Evolutionary conservation across 495 filamentous ascomycete species (phyloP), one percentile per base, ranked within the genome.

Genomic region (Neurospora sublineolata): DNA sequence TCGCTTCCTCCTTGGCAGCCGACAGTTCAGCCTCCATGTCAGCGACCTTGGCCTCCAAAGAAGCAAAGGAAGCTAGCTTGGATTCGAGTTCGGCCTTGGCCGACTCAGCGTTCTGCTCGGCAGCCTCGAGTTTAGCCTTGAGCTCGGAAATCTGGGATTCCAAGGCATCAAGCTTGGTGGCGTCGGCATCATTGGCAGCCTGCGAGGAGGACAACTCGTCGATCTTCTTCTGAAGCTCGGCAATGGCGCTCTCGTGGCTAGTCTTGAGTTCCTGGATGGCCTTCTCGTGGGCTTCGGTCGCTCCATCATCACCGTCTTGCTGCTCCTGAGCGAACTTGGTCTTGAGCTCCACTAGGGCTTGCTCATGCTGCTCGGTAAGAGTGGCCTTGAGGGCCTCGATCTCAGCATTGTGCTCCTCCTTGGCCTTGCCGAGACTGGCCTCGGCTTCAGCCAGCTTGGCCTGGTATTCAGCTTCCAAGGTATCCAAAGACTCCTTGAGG

Each of bases 221-320:
- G 9, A 85, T 73, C 75, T 82, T 80, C 74, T 79, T 80, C 74
- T 87, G 81, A 33, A 86, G 71, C 7, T 81, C 80, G n/a, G 77
- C 76, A 37, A 82, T 42, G 2, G 73, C 70, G 42, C 70, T 69
- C 69, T 84, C 83, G 68, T 86, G 80, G 38, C 77, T 77, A 23
- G 79, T 72, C 70, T 83, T 82, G 37, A 86, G 78, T 6, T 83
- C 79, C 30, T 80, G 73, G 8, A 84, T 75, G 8, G 74, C 78
- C 68, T 81, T 79, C 67, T 82, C 78, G 42, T 85, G 78, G 16
- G 78, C 76, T 20, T 75, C 72, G 20, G 75, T 77, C 16, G 76
- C 60, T 0, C 77, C 72, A 4, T 74, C 69, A 69, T 80, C 80
- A 40, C 78, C 80, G 68, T 79, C 71, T 27, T 81, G 80, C 18